These are phyloP conservation scores for Agaricus sinodeliciosus DNA, from an alignment of 768 basidiomycete genomes.

Conservation along the genomic window DNA sequence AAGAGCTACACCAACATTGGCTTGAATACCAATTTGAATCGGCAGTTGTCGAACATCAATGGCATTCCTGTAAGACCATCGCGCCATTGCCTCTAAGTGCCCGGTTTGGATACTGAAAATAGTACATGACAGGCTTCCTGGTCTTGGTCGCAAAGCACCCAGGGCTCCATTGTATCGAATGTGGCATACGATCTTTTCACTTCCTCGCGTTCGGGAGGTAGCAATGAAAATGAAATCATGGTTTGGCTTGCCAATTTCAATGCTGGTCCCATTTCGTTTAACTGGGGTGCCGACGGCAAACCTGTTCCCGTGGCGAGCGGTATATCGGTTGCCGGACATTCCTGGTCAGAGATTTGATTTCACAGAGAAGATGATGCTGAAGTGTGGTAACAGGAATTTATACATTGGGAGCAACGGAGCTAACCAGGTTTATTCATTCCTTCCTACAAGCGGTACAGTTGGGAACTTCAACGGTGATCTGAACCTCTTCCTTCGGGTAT, in stretches of 20 bases:
- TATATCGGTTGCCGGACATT: conserved; percentile 40
- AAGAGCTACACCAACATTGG: conserved; percentile 61
- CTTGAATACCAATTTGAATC: conserved; percentile 43
- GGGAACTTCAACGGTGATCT: conserved; percentile 49
- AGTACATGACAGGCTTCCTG: conserved; percentile 38
- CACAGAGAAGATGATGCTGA: too few species aligned
- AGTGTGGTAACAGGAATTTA: conserved; percentile 37
- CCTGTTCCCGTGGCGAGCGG: conserved; percentile 38
- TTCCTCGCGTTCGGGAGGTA: conserved; percentile 39
- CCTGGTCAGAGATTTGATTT: conserved; percentile 30
- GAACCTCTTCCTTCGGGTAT: conserved; percentile 43
- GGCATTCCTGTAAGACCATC: conserved; percentile 44
- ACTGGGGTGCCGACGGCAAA: conserved; percentile 38
- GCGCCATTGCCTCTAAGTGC: background rate
- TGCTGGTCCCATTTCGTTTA: conserved; percentile 49
- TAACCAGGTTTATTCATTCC: conserved; percentile 48
- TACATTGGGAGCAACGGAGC: conserved; percentile 47
- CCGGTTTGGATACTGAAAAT: background rate
- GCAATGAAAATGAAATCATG: conserved; percentile 49
- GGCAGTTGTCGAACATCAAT: conserved; percentile 44
- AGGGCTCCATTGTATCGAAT: conserved; percentile 40
- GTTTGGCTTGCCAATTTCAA: conserved; percentile 58
- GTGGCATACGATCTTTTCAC: conserved; percentile 65
- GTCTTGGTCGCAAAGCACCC: conserved; percentile 45
- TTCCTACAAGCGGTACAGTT: conserved; percentile 31